These are phyloP conservation scores for Collybiopsis luxurians DNA, from an alignment of 768 basidiomycete genomes.

Conservation along the genomic window DNA sequence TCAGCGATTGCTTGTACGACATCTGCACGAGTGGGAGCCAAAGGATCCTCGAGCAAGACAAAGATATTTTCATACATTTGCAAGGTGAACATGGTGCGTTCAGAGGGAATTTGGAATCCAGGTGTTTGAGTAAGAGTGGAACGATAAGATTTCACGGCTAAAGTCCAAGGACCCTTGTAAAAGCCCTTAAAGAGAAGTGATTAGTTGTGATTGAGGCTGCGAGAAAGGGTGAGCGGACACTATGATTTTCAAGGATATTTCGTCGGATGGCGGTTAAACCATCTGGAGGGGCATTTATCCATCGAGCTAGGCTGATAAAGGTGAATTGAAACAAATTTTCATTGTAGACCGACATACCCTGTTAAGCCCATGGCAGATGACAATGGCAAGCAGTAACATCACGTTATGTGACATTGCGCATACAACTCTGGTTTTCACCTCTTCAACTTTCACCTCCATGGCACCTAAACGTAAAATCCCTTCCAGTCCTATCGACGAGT, in stretches of 20 bases:
- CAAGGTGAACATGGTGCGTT: slow-evolving; percentile 72
- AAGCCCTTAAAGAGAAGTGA: slow-evolving; percentile 47
- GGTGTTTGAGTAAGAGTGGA: slow-evolving; percentile 63
- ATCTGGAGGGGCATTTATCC: slow-evolving; percentile 78
- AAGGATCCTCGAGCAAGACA: slow-evolving; percentile 74
- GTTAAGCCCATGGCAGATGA: slow-evolving; percentile 57
- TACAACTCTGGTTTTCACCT: not conserved
- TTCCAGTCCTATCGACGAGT: slow-evolving; percentile 14
- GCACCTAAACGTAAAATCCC: slow-evolving; percentile 45
- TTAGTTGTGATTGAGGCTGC: slow-evolving; percentile 13
- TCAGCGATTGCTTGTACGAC: slow-evolving; percentile 44
- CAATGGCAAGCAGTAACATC: not conserved
- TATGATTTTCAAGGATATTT: slow-evolving; percentile 70
- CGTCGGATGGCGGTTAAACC: slow-evolving; percentile 67
- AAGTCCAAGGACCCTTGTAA: slow-evolving; percentile 61
- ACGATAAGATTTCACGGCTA: slow-evolving; percentile 71
- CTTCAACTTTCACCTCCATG: slow-evolving; percentile 20
- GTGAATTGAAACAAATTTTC: not conserved
- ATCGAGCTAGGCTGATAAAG: slow-evolving; percentile 62
- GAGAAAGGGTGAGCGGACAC: slow-evolving; percentile 31
- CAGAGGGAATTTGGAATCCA: slow-evolving; percentile 47
- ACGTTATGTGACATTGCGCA: not conserved
- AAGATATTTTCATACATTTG: slow-evolving; percentile 83
- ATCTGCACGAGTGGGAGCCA: slow-evolving; percentile 66
- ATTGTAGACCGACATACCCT: slow-evolving; percentile 37